Evolutionary conservation across 495 filamentous ascomycete species (phyloP), one percentile per base, ranked within the genome.

Genomic region (Xylaria palmicola): DNA sequence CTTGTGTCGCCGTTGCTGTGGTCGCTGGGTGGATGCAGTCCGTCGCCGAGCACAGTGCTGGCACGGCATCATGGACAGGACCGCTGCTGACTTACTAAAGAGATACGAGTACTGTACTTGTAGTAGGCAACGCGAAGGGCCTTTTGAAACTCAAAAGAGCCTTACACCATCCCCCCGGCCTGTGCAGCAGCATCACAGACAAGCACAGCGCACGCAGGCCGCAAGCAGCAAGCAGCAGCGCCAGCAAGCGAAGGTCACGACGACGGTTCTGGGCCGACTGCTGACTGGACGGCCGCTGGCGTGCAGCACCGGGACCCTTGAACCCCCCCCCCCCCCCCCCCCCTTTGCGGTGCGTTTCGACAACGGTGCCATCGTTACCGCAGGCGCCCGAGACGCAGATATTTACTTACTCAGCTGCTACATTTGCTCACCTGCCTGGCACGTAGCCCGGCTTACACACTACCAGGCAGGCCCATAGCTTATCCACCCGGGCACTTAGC

Each of bases 381-480:
- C 54, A 57, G 54, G 54, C 54, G 54, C 54, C 47, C 29, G 30
- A 57, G 54, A 57, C 54, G 40, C 41, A 57, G 30, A n/a, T 32
- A 45, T 41, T 43, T 40, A 47, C 59, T 61, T 61, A 55, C 50
- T 61, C 59, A 61, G 59, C 59, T 61, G 47, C 59, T 50, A 27
- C 49, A 39, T 61, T 55, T 26, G 59, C 50, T 61, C 59, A 61
- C 59, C 59, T 61, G 50, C 59, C 50, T 61, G n/a, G n/a, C 50
- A 53, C 59, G 49, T 61, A 36, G 24, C 45, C 0, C 40, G 30
- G 15, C 39, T 53, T 13, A 7, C 17, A 6, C 0, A 34, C 40
- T 39, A 30, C 29, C 40, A 2, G 32, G 32, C 55, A 44, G n/a
- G n/a, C 40, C 39, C 40, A 37, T 48, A 29, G 39, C 27, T 47